These are phyloP conservation scores for Candida sanyaensis DNA, from an alignment of 1,139 yeast genomes.

Conservation along the genomic window DNA sequence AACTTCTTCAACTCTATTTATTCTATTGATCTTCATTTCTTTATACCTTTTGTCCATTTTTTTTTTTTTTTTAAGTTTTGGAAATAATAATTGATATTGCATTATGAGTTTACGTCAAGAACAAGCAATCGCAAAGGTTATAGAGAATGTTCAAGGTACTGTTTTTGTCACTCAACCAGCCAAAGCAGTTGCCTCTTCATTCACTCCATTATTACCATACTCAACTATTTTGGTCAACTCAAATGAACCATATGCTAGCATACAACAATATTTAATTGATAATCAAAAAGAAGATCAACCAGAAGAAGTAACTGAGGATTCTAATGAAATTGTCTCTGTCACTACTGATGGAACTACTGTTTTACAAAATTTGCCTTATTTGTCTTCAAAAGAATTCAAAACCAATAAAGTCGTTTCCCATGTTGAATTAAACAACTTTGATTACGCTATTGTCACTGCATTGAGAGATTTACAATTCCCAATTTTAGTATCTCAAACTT, in stretches of 20 bases:
- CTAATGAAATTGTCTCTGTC: conserved; percentile 44
- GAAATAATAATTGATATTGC: neutral
- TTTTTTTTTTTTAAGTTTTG: neutral
- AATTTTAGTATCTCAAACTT: conserved; percentile 62
- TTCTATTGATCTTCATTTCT: no score
- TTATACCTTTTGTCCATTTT: neutral
- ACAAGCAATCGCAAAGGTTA: conserved; percentile 21
- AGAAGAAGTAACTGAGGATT: conserved; percentile 17
- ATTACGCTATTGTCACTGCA: conserved; percentile 66
- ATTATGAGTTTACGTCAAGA: conserved; percentile 16
- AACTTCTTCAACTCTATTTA: no score
- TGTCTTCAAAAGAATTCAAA: conserved; percentile 45
- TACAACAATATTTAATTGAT: conserved; percentile 32
- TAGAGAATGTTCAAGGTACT: conserved; percentile 27
- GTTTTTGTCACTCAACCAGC: conserved; percentile 48
- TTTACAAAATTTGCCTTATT: conserved; percentile 53
- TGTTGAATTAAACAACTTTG: conserved; percentile 56
- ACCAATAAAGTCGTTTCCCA: conserved; percentile 56
- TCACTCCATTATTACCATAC: conserved; percentile 22
- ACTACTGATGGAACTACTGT: conserved; percentile 56
- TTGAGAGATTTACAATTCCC: conserved; percentile 70
- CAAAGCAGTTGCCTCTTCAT: conserved; percentile 42
- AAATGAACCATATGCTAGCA: conserved; percentile 56
- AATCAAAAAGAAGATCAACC: conserved; percentile 1
- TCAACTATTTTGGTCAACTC: conserved; percentile 41